Base-by-base conservation (phyloP, 129 eudicot genomes). In the Flaveria robusta region DNA sequence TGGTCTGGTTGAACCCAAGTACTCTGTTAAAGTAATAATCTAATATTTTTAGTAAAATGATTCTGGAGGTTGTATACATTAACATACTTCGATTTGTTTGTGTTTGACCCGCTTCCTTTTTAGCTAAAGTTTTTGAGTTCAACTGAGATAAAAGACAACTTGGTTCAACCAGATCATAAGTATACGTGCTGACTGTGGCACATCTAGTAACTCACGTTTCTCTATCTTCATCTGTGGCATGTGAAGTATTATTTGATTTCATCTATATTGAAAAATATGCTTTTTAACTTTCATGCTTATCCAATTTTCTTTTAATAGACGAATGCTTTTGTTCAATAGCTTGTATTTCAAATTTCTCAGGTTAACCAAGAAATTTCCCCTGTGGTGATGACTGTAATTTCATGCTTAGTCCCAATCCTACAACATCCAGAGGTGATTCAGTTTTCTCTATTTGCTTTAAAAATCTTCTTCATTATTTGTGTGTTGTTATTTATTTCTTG, bases 381-480 rank as follows among this genome's bases (percentile, higher is more conserved):
- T 5, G 77, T 94, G 47, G 97, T 87, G 50, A 81, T 94, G 89
- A 77, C 90, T 8, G 97, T 91, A 47, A 74, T 89, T 39, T 91
- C 98, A 79, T 85, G 83, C 77, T 79, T 94, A 62, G 98, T 94
- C 46, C 97, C 93, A 45, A 83, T 94, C 73, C 93, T 94, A 74
- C 96, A 91, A 78, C 93, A 86, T 72, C 87, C 97, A 66, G 97
- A 94, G 96, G 98, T 94, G 68, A 84, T 68, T 51, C 46, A 50
- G 70, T 14, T 63, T 8, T 50, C 9, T 71, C 39, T 7, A 23
- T 39, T 20, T 24, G 37, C 66, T 59, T 18, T 39, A 18, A 39
- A 20, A 18, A 4, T 51, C 31, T 78, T 56, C 58, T 60, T 59
- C 13, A 1, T 37, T 27, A 72, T 51, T 16, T 65, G 12, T 63